Base-by-base conservation (phyloP, 352 stramenopile species). In the Albugo candida region DNA sequence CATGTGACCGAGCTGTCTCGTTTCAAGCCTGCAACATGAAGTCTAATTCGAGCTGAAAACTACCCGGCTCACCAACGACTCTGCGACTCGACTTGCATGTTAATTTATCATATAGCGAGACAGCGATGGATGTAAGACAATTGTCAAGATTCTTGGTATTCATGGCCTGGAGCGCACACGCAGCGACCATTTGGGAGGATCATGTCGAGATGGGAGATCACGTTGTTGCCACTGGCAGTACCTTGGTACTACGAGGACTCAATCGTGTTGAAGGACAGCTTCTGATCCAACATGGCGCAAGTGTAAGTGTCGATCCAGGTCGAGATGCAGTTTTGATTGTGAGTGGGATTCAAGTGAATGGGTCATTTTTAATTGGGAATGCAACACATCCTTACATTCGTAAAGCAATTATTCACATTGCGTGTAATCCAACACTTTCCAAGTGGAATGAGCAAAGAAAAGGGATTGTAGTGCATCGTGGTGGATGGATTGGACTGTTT, bases 401-500 rank as follows among this genome's bases (percentile, higher is more conserved):
- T 2, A 58, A 66, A 13, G 63, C 61, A 3, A 58, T 60, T 1
- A 49, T 80, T 21, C 65, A 70, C 13, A 39, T 80, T 13, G 39
- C 44, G 4, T 70, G 61, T 24, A 38, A 19, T 1, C 56, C 53
- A 11, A 41, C 40, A 3, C 49, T 56, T 16, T 27, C 51, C 0
- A 27, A 42, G n/a, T 17, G 62, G 0, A 62, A 69, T 40, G 52
- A 70, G 5, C 51, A 64, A 1, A 63, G 61, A 14, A 70, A 67
- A 42, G 56, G 56, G 8, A 47, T 76, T 24, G 54, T 68, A 11
- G 55, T 80, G 10, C 65, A 54, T 11, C 38, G 37, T 13, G 51
- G 59, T 17, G 63, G 63, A 0, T 36, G 47, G 16, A 54, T 75
- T 17, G 40, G 41, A 13, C 40, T 80, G 0, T 59, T 59, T 45